A percentile compares a stretch with the other conserved stretches of the same genome.
Evolutionary conservation across 139 green algal species (phyloP).

Genomic region (Auxenochlorella pyrenoidosa): DNA sequence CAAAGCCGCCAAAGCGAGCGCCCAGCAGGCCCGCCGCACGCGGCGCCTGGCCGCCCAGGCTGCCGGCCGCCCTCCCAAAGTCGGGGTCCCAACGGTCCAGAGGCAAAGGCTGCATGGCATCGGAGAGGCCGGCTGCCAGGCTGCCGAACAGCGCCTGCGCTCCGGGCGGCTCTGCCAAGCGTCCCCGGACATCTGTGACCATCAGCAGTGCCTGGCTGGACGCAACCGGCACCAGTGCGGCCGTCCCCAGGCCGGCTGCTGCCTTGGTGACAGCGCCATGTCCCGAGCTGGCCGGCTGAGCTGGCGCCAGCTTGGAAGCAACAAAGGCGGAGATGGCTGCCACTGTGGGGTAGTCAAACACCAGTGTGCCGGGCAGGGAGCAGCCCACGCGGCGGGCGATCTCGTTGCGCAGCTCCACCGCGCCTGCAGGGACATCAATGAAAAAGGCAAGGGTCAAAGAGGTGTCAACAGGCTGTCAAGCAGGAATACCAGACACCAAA

Average conservation of each 20-base stretch:
- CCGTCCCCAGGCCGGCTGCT: neutral
- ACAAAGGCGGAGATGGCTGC: conserved; percentile 38
- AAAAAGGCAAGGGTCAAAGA: neutral
- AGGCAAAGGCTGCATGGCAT: conserved; percentile 53
- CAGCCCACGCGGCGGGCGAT: conserved; percentile 29
- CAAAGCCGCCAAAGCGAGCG: conserved; percentile 69
- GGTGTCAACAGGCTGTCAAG: too few relatives aligned
- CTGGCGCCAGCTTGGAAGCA: neutral
- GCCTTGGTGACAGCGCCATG: neutral
- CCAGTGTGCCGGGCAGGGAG: conserved; percentile 48
- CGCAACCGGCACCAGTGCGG: neutral
- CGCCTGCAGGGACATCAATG: neutral
- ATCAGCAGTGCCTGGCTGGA: neutral
- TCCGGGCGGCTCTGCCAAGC: neutral
- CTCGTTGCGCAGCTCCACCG: conserved; percentile 53
- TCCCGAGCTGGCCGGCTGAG: neutral
- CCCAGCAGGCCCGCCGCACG: neutral
- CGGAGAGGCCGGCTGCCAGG: neutral
- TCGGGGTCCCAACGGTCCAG: conserved; percentile 67
- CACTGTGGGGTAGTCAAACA: conserved; percentile 77
- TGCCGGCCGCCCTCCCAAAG: neutral
- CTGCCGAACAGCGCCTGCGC: neutral
- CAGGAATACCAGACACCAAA: too few relatives aligned
- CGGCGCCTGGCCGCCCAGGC: neutral
- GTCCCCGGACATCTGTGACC: neutral